These are phyloP conservation scores for Mucor irregularis DNA, from an alignment of 371 early-diverging fungal genomes.

Conservation along the genomic window DNA sequence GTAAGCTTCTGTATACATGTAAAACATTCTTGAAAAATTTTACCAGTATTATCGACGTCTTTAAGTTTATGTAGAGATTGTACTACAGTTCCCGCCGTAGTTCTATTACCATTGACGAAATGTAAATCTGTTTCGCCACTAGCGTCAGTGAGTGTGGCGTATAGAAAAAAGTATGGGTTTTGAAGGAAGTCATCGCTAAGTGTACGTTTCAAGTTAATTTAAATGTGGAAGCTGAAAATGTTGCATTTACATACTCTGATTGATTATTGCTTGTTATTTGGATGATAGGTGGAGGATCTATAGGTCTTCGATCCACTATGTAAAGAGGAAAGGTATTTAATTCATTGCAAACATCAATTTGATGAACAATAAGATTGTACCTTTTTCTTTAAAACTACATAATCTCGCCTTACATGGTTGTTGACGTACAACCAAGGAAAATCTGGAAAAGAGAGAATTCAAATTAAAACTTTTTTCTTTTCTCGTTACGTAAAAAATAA, in stretches of 20 bases:
- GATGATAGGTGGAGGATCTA: slow-evolving; percentile 53
- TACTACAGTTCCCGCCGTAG: slow-evolving; percentile 51
- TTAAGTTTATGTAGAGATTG: slow-evolving; percentile 54
- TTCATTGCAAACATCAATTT: not conserved
- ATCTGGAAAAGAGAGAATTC: slow-evolving; percentile 6
- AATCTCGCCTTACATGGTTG: slow-evolving; percentile 56
- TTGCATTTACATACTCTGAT: slow-evolving; percentile 8
- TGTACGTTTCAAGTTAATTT: too few relatives aligned
- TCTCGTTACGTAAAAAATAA: too few relatives aligned
- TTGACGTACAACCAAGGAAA: slow-evolving; percentile 45
- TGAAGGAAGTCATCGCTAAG: slow-evolving; percentile 22
- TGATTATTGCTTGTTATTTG: slow-evolving; percentile 29
- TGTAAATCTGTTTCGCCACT: slow-evolving; percentile 33
- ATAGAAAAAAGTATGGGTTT: slow-evolving; percentile 43
- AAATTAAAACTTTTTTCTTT: not conserved
- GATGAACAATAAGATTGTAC: too few relatives aligned
- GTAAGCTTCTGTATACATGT: not conserved
- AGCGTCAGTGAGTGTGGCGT: slow-evolving; percentile 39
- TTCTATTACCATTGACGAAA: slow-evolving; percentile 39
- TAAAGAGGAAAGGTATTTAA: slow-evolving; percentile 1
- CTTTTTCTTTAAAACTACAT: slow-evolving; percentile 62
- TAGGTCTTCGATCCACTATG: slow-evolving; percentile 49
- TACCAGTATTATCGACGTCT: slow-evolving; percentile 43
- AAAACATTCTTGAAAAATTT: not conserved
- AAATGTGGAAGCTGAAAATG: not conserved